Conservation (phyloP, 345 rosid genomes). For the Garcia nutans region DNA sequence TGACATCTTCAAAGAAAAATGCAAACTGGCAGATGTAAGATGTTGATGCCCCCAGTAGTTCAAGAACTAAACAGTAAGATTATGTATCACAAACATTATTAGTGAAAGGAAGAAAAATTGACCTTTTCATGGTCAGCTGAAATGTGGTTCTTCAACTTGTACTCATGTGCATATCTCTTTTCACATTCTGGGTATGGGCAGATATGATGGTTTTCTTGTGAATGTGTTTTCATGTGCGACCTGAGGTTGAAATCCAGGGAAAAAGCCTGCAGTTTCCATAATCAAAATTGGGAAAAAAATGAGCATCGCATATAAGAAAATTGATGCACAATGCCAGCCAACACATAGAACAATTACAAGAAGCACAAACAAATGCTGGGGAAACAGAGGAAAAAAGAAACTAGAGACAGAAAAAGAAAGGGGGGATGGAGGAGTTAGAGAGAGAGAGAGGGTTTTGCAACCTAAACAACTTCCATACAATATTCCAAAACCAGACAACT, state of each 20-base stretch:
- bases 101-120: conserved; percentile 8
- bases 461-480: background rate
- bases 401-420: background rate
- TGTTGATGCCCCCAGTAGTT: background rate
- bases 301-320: background rate
- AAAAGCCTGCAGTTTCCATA: conserved; percentile 69
- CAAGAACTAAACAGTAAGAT: background rate
- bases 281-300: conserved; percentile 9
- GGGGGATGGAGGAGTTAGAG: too few relatives aligned
- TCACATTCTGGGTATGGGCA: conserved; percentile 92
- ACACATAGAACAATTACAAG: too few relatives aligned
- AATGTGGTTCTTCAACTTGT: conserved; percentile 90
- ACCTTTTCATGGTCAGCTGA: conserved; percentile 87
- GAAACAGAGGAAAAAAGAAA: background rate
- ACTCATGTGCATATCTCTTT: conserved; percentile 98
- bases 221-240: conserved; percentile 98
- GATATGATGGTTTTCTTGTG: conserved; percentile 94
- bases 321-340: background rate
- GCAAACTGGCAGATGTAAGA: too few relatives aligned
- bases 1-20: too few relatives aligned
- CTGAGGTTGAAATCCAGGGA: conserved; percentile 95
- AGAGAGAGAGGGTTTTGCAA: background rate
- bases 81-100: background rate
- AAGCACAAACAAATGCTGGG: too few relatives aligned
- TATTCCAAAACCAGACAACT: too few relatives aligned